Base-by-base conservation (phyloP, 2,329 filamentous ascomycete species). In the Diaporthe longicolla region DNA sequence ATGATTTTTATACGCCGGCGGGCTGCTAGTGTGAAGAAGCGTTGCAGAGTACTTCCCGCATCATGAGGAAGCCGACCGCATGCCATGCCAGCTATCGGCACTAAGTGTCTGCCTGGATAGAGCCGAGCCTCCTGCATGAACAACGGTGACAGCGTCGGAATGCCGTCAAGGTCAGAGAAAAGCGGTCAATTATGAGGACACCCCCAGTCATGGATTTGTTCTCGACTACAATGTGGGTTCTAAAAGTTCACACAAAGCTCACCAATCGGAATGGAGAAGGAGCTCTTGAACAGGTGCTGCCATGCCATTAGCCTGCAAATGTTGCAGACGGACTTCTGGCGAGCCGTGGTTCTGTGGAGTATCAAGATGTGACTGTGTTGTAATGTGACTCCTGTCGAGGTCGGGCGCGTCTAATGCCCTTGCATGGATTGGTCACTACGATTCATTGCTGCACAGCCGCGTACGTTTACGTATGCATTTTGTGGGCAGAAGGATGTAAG, bases 321-420 rank as follows among this genome's bases (percentile, higher is more conserved):
- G 50, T 52, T 40, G 63, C 63, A 52, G 63, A 66, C 26, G 45
- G 45, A 52, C 21, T 66, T 48, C 45, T 52, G 29, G 7, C 63
- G 13, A 52, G 63, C 43, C 11, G 43, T 32, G 24, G 19, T 66
- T 52, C 29, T 37, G 61, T 66, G 61, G 61, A 35, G 61, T 9
- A 29, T 52, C 13, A 32, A 9, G 29, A 52, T 17, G 29, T 26
- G 9, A 29, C 19, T 26, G 7, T 29, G 43, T 17, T 52, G 40
- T 32, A 50, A 50, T 59, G 43, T 37, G 61, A 32, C 35, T 24
- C n/a, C 61, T 35, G 10, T 66, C 19, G 4, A 66, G 7, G 48
- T 50, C 10, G 24, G 9, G 59, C 59, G 26, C 29, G 3, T 29
- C 59, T 29, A 35, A n/a, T 32, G 32, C 35, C 19, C 4, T 29